Percentiles rank a stretch among this genome's conserved stretches.
phyloP scores from a whole-genome alignment of 768 basidiomycete species.

The Mycena rebaudengoi region DNA sequence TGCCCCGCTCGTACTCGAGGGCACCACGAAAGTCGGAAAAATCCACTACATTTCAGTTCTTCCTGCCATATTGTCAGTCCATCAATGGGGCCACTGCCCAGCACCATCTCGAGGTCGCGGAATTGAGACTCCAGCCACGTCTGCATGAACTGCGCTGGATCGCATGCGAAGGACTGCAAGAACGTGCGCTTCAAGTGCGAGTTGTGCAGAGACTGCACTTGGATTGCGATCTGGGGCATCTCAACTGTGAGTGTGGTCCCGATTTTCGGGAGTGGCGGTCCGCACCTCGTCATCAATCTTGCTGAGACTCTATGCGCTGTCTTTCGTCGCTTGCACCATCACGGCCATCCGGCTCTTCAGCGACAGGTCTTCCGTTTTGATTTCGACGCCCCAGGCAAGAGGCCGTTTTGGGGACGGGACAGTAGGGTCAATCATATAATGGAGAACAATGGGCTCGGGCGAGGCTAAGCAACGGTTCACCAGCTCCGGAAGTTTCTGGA shows the following conservation, averaged over 20 bases:
- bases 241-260: too few relatives aligned
- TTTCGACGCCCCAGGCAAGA: slow-evolving; percentile 86
- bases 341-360: slow-evolving; percentile 80
- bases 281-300: slow-evolving; percentile 93
- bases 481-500: slow-evolving; percentile 85
- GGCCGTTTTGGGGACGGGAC: slow-evolving; percentile 72
- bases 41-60: slow-evolving; percentile 87
- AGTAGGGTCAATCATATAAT: slow-evolving; percentile 76
- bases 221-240: slow-evolving; percentile 90
- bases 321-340: slow-evolving; percentile 74
- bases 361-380: slow-evolving; percentile 84
- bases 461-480: slow-evolving; percentile 82
- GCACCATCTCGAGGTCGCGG: slow-evolving; percentile 85
- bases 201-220: slow-evolving; percentile 87
- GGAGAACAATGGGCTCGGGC: slow-evolving; percentile 82
- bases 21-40: slow-evolving; percentile 93
- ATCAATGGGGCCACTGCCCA: slow-evolving; percentile 88
- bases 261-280: neutral
- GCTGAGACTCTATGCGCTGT: slow-evolving; percentile 69
- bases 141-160: slow-evolving; percentile 85
- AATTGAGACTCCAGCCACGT: slow-evolving; percentile 94
- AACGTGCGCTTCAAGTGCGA: slow-evolving; percentile 89
- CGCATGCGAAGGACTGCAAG: slow-evolving; percentile 79
- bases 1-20: slow-evolving; percentile 53
- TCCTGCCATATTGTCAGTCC: slow-evolving; percentile 85